phyloP scores from a whole-genome alignment of 2,329 filamentous ascomycete genomes.

The Orbilia blumenaviensis region DNA sequence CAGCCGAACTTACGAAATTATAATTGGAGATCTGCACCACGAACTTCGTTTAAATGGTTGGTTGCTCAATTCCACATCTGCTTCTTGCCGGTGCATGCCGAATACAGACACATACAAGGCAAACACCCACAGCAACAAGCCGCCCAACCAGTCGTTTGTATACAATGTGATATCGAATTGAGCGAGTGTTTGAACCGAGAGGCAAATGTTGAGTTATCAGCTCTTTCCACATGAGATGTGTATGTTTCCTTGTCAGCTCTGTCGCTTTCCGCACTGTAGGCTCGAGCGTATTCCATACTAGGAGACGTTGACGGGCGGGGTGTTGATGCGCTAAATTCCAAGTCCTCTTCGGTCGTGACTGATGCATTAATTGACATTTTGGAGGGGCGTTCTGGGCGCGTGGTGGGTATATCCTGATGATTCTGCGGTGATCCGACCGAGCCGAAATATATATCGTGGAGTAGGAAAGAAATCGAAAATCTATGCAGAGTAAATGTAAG shows the following conservation, averaged over 20 bases:
- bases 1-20: background rate
- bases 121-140: constrained; percentile 48
- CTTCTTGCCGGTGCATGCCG: constrained; percentile 39
- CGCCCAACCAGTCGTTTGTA: constrained; percentile 41
- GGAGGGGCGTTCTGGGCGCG: background rate
- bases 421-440: background rate
- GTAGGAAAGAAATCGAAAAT: background rate
- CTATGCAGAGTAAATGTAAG: background rate
- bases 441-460: background rate
- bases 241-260: constrained; percentile 18
- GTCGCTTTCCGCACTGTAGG: background rate
- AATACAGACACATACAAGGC: constrained; percentile 38
- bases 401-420: background rate
- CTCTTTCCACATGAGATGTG: constrained; percentile 1
- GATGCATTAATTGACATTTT: constrained; percentile 29
- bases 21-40: background rate
- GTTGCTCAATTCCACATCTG: constrained; percentile 24
- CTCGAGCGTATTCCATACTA: constrained; percentile 38
- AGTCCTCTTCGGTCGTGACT: constrained; percentile 14
- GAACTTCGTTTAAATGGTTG: background rate
- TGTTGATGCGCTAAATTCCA: background rate
- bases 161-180: constrained; percentile 44
- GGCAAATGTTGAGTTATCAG: constrained; percentile 12
- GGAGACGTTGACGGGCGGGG: constrained; percentile 24
- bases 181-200: constrained; percentile 18